These are phyloP conservation scores for Reticulascus tulasneorum DNA, from an alignment of 2,329 filamentous ascomycete genomes.

Conservation along the genomic window DNA sequence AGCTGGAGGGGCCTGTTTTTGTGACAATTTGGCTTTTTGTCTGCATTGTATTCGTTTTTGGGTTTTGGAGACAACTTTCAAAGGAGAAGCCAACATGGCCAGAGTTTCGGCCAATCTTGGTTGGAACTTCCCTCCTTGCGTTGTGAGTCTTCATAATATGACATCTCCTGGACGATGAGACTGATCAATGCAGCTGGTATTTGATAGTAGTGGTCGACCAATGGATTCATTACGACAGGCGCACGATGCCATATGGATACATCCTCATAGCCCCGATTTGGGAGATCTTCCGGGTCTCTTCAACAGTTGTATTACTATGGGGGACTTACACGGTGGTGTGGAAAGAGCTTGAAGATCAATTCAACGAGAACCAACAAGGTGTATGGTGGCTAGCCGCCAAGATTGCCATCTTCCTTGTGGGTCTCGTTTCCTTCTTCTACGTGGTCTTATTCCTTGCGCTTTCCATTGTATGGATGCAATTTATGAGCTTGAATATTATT, in stretches of 20 bases:
- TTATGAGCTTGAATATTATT: constrained; percentile 15
- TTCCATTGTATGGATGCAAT: constrained; percentile 14
- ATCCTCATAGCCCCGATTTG: constrained; percentile 9
- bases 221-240: constrained; percentile 14
- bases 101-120: background rate
- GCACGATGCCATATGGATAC: constrained; percentile 9
- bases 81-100: background rate
- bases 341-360: constrained; percentile 10
- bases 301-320: constrained; percentile 12
- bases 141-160: background rate
- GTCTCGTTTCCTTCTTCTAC: constrained; percentile 13
- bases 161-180: too few species aligned
- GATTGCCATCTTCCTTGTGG: constrained; percentile 7
- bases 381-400: constrained; percentile 5
- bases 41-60: background rate
- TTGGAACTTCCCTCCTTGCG: background rate
- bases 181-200: constrained; percentile 9
- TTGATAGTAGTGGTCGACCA: constrained; percentile 9
- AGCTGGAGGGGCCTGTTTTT: background rate
- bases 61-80: background rate
- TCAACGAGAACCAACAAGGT: background rate
- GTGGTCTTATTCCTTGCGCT: constrained; percentile 11
- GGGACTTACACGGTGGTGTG: constrained; percentile 15
- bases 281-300: constrained; percentile 10
- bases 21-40: constrained; percentile 3